Conservation (phyloP, 179 eudicot species). For the Drosera spatulata region DNA sequence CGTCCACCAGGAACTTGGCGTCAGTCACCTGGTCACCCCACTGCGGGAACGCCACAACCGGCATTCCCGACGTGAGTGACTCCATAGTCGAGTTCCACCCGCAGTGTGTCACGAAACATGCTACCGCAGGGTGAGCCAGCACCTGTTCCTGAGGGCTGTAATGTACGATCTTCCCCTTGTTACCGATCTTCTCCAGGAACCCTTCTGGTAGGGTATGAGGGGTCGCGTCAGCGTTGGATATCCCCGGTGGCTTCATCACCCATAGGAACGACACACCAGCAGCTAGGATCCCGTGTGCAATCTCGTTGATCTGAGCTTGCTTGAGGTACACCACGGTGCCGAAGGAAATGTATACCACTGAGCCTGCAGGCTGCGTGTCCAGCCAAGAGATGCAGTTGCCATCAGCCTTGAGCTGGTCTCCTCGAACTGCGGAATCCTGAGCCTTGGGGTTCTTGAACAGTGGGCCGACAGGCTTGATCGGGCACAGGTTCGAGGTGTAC, state of each 20-base stretch:
- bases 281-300: constrained; percentile 46
- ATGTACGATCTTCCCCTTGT: constrained; percentile 41
- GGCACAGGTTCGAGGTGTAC: constrained; percentile 27
- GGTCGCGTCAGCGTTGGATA: constrained; percentile 3
- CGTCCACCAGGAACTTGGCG: constrained; percentile 57
- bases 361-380: constrained; percentile 28
- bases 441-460: constrained; percentile 24
- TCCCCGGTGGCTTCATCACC: constrained; percentile 51
- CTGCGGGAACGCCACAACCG: constrained; percentile 55
- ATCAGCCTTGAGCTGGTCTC: constrained; percentile 37
- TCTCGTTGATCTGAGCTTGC: constrained; percentile 59
- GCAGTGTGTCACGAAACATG: constrained; percentile 22
- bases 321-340: constrained; percentile 52
- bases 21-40: constrained; percentile 73
- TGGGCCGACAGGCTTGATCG: constrained; percentile 64
- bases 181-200: constrained; percentile 52
- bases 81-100: no score
- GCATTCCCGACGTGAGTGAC: constrained; percentile 44
- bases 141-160: constrained; percentile 61
- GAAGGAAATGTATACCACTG: constrained; percentile 63
- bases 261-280: constrained; percentile 56
- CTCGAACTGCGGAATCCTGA: constrained; percentile 20
- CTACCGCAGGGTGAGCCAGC: constrained; percentile 35
- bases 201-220: constrained; percentile 37
- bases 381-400: constrained; percentile 42